phyloP scores from a whole-genome alignment of 73 alveolate genomes.

The Durusdinium trenchii region DNA sequence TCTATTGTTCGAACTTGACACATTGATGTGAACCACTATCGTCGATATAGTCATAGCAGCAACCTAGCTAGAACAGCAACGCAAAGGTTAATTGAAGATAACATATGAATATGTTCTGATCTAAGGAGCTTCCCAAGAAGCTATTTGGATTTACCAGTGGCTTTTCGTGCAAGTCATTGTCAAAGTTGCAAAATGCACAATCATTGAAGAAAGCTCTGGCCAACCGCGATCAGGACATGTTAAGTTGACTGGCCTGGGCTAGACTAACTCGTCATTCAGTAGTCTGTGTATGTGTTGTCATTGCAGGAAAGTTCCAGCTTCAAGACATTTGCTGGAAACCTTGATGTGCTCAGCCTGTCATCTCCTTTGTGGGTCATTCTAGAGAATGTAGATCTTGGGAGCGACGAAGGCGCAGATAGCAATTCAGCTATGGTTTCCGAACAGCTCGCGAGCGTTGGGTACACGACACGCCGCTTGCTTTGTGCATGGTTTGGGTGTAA shows the following conservation, averaged over 20 bases:
- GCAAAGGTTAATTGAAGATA: too few relatives aligned
- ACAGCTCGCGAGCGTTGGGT: background rate
- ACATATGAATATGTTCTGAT: too few relatives aligned
- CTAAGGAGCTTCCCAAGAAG: background rate
- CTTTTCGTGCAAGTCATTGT: background rate
- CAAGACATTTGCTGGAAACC: slow-evolving; percentile 20
- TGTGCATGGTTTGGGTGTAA: too few relatives aligned
- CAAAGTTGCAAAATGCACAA: background rate
- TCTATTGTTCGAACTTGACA: background rate
- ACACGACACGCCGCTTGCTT: background rate
- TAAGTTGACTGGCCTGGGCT: background rate
- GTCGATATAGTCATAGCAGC: too few relatives aligned
- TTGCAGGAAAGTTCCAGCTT: background rate
- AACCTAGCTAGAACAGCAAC: too few relatives aligned
- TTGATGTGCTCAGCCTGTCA: background rate
- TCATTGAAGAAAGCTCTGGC: background rate
- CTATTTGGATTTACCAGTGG: background rate
- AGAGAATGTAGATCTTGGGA: slow-evolving; percentile 1
- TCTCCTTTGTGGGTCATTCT: background rate
- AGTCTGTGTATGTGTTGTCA: background rate
- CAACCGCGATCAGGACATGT: background rate
- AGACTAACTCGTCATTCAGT: background rate
- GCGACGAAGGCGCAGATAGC: background rate
- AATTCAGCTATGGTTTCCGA: background rate
- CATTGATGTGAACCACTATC: too few relatives aligned